Evolutionary conservation across 371 early-diverging fungal genomes (phyloP), one percentile per base, ranked within the genome.

Genomic region (Mortierella sp.): DNA sequence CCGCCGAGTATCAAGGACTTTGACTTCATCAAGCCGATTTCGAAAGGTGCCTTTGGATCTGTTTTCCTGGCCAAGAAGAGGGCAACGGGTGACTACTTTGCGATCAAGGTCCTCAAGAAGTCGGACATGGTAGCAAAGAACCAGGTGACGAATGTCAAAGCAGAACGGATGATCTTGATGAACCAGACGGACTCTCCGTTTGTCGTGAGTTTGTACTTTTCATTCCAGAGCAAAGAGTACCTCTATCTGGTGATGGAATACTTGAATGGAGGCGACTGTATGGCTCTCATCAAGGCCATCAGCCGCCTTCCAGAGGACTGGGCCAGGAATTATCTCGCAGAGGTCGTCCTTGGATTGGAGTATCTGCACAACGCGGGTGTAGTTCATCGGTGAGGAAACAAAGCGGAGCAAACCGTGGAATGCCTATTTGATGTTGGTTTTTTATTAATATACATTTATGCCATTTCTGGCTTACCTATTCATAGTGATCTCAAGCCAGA

Each of bases 181-280:
- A 88, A 91, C 24, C 94, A 94, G 66, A 84, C 93, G 4, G 94
- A 95, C 56, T 91, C 92, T 24, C 97, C 98, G 0, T 98, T 91
- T 86, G 95, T 99, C 2, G 95, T 95, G 39, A 94, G 93, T 51
- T 86, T 99, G 9, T 95, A 92, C 72, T 97, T 90, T 75, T 90
- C 95, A 2, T 99, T 99, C 79, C 97, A 99, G 61, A 94, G 91
- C 53, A 89, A 89, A 43, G 94, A 96, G 39, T 92, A 94, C 71
- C 81, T 99, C 39, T 99, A 95, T 64, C 81, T 97, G 30, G 98
- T 97, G 1, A 91, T 99, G 90, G 98, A 97, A 71, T 99, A 97
- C 73, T 79, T 97, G 51, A 96, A 95, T 71, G 99, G 99, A 27
- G 99, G 99, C 3, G 99, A 99, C 75, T 95, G 96, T 55, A 95